These are phyloP conservation scores for Pseudoscleropodium purum DNA, from an alignment of 225 moss, liverwort and hornwort species.

Conservation along the genomic window DNA sequence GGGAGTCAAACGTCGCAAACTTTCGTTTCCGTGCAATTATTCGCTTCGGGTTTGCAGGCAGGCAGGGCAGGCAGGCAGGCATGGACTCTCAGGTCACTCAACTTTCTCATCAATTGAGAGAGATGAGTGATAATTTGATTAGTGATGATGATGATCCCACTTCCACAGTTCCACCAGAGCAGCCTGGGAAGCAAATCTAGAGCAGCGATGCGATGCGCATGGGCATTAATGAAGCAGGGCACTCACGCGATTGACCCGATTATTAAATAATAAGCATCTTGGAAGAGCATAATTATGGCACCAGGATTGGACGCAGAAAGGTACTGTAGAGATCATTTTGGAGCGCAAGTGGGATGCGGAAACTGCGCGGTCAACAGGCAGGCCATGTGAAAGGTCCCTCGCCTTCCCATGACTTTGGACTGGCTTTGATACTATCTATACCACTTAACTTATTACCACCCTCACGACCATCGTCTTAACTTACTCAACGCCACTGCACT, in stretches of 20 bases:
- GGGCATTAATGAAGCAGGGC: conserved; percentile 16
- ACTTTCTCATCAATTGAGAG: too few relatives aligned
- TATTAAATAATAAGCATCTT: conserved; percentile 23
- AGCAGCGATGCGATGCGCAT: conserved; percentile 21
- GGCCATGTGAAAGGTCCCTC: conserved; percentile 28
- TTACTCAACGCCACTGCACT: conserved; percentile 4
- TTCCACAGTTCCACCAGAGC: background rate
- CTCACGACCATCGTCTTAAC: background rate
- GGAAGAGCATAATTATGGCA: conserved; percentile 24
- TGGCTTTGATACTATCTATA: conserved; percentile 6
- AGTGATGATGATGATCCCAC: background rate
- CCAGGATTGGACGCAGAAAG: conserved; percentile 11
- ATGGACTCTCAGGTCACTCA: background rate
- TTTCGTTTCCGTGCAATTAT: background rate
- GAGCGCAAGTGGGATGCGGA: conserved; percentile 31
- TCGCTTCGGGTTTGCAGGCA: background rate
- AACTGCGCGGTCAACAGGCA: conserved; percentile 33
- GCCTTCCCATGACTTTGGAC: conserved; percentile 45
- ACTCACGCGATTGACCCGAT: conserved; percentile 30
- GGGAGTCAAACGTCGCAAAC: conserved; percentile 1
- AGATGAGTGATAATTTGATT: background rate
- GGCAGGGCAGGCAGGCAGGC: background rate
- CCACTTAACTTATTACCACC: background rate
- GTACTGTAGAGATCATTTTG: conserved; percentile 22
- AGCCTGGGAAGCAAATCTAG: conserved; percentile 12